These are phyloP conservation scores for Cryptosporidium ubiquitum DNA, from an alignment of 169 alveolate genomes.

Conservation along the genomic window DNA sequence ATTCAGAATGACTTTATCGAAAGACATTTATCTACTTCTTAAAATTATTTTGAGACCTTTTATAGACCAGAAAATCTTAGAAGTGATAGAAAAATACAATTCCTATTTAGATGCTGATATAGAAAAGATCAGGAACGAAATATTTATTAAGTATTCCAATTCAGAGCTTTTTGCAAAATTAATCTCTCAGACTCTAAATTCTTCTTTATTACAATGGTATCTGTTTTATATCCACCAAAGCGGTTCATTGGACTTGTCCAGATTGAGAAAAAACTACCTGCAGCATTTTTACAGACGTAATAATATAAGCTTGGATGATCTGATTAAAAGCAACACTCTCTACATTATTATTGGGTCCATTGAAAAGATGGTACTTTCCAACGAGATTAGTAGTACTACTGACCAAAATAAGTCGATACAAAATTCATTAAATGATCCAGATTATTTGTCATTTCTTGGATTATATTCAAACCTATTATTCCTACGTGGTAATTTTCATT, in stretches of 20 bases:
- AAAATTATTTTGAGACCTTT: not conserved
- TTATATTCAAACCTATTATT: constrained; percentile 1
- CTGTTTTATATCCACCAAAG: constrained; percentile 24
- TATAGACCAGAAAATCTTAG: not conserved
- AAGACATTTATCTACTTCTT: constrained; percentile 12
- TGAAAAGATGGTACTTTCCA: constrained; percentile 57
- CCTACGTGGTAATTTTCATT: not conserved
- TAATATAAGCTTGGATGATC: not conserved
- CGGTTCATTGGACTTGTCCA: not conserved
- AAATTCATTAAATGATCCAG: not conserved
- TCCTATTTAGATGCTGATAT: not conserved
- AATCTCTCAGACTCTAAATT: not conserved
- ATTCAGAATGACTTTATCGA: constrained; percentile 31
- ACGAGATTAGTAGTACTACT: not conserved
- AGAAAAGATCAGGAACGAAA: constrained; percentile 1
- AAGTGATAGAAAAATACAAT: not conserved
- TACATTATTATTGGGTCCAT: constrained; percentile 14
- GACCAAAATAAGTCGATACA: not conserved
- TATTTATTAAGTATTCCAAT: constrained; percentile 4
- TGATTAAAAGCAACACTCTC: constrained; percentile 17
- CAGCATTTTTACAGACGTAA: constrained; percentile 19
- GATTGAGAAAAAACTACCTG: constrained; percentile 1
- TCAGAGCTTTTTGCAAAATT: not conserved
- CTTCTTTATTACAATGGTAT: constrained; percentile 52
- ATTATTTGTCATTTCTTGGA: not conserved